A percentile compares a stretch with the other conserved stretches of the same genome.
Conservation (phyloP, 495 filamentous ascomycete genomes). For the Pseudoneurospora amorphoporcata region DNA sequence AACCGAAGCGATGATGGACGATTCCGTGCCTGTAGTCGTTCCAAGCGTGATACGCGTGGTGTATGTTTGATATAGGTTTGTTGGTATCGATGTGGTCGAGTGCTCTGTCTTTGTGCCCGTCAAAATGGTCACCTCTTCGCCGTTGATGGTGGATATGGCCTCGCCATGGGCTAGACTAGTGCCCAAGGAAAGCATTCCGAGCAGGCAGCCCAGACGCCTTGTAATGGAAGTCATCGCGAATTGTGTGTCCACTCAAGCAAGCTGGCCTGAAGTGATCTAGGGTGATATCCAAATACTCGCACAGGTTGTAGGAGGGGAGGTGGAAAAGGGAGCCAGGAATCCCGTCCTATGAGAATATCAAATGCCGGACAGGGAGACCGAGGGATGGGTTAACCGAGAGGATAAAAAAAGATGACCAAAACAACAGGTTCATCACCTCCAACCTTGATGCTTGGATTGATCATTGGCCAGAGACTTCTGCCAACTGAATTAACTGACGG, state of each 20-base stretch:
- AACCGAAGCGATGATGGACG: constrained; percentile 8
- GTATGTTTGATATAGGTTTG: constrained; percentile 28
- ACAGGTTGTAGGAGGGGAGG: not conserved
- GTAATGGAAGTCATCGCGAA: not conserved
- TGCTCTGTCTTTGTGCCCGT: constrained; percentile 26
- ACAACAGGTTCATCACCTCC: not conserved
- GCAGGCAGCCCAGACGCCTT: not conserved
- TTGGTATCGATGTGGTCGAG: constrained; percentile 17
- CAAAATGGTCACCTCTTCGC: constrained; percentile 24
- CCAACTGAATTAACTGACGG: not conserved
- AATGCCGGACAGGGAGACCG: not conserved
- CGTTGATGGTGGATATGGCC: not conserved
- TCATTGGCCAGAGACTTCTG: not conserved
- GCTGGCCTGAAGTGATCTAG: not conserved
- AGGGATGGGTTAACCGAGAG: not conserved
- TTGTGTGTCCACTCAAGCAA: not conserved
- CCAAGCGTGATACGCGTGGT: constrained; percentile 26
- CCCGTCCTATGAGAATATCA: not conserved
- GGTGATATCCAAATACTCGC: not conserved
- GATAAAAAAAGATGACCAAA: not conserved
- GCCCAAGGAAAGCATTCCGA: not conserved
- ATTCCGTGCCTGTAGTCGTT: constrained; percentile 5
- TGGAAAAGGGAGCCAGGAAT: not conserved
- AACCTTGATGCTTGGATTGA: not conserved
- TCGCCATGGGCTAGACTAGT: not conserved